Base-by-base conservation (phyloP, 345 rosid genomes). In the Geranium rotundifolium region DNA sequence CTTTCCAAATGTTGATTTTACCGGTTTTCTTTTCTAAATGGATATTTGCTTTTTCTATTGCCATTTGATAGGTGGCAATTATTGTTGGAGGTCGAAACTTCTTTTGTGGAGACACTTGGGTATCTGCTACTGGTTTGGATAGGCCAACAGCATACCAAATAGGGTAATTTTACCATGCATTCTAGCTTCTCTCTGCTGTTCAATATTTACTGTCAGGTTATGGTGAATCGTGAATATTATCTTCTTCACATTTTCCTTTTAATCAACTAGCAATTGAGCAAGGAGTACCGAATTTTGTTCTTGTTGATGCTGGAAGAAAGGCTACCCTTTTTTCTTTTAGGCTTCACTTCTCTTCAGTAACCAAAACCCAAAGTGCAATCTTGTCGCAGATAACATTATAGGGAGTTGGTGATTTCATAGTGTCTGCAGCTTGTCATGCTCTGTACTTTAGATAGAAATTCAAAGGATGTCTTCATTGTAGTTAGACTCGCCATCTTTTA, bases 31-130 rank as follows among this genome's bases (percentile, higher is more conserved):
- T 46, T 46, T 46, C 52, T 46, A 46, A 46, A 46, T 46, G 14
- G 52, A 2, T 14, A 9, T 46, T 46, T 46, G 52, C 14, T 46
- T 12, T 9, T 9, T 46, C 15, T 46, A 7, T 12, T 2, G 8
- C 14, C 41, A 46, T 14, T 46, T 46, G 15, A 46, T 14, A 91
- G 97, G 88, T 88, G 46, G 95, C 96, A 4, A 81, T 91, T 69
- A 95, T 89, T 65, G 88, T 91, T 77, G 98, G 98, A 62, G 88
- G 90, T 66, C 80, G 96, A 54, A 89, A 91, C 70, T 81, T 88
- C 66, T 89, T 91, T 65, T 85, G 91, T 69, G 84, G 96, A 54
- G 80, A 84, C 63, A 71, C 91, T 0, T 89, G 96, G 96, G 80
- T 91, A 19, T 74, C 86, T 59, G 84, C 91, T 46, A 85, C 88